Percentiles rank a stretch among this genome's conserved stretches.
These are phyloP conservation scores for Hericium rajendrae DNA, from an alignment of 768 basidiomycete genomes.

Conservation along the genomic window DNA sequence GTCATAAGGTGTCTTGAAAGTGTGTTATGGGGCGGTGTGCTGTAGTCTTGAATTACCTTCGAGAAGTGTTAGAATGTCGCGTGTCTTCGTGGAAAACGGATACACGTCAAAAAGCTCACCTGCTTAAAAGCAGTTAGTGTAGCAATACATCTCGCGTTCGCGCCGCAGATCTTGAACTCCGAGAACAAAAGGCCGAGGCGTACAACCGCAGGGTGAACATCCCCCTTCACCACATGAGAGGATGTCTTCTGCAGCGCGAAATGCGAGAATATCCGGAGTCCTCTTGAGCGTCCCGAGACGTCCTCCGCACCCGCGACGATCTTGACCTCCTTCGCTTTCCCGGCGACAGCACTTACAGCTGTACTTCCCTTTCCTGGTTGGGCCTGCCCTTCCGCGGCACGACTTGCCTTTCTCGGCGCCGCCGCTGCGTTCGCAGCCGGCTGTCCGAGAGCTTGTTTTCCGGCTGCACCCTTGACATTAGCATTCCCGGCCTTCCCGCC, in stretches of 20 bases:
- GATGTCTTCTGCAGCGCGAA: slow-evolving; percentile 63
- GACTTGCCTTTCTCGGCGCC: background rate
- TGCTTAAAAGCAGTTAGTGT: slow-evolving; percentile 87
- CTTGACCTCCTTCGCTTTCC: slow-evolving; percentile 12
- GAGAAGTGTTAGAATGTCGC: background rate
- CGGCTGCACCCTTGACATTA: too few relatives aligned
- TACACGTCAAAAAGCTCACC: slow-evolving; percentile 35
- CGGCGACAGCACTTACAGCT: slow-evolving; percentile 9
- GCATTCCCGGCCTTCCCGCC: background rate
- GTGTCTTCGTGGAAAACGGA: slow-evolving; percentile 7
- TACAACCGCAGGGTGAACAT: slow-evolving; percentile 85
- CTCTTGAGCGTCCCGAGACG: slow-evolving; percentile 35
- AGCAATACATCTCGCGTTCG: slow-evolving; percentile 92
- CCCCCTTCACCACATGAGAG: slow-evolving; percentile 53
- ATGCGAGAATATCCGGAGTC: slow-evolving; percentile 79
- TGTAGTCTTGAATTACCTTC: slow-evolving; percentile 87
- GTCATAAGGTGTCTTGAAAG: slow-evolving; percentile 88
- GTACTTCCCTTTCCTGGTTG: slow-evolving; percentile 1
- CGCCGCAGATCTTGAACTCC: slow-evolving; percentile 86
- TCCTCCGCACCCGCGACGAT: slow-evolving; percentile 23
- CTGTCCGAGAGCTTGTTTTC: too few relatives aligned
- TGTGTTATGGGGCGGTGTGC: slow-evolving; percentile 77
- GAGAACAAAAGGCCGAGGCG: slow-evolving; percentile 85
- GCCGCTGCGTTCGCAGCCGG: too few relatives aligned
- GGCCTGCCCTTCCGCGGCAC: slow-evolving; percentile 3